Conservation (phyloP, 78 protist species). For the Dictyostelium citrinum region DNA sequence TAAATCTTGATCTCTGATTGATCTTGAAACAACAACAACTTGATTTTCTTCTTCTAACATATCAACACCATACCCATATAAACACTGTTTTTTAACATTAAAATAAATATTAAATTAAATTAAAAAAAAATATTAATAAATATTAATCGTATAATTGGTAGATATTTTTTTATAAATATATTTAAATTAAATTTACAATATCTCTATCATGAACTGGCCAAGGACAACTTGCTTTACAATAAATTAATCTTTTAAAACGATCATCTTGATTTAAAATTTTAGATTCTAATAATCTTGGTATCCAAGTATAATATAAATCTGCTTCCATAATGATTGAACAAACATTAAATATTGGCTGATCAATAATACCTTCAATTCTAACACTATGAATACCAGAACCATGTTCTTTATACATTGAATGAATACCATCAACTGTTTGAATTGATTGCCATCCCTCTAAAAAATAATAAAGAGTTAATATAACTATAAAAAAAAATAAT, state of each 20-base stretch:
- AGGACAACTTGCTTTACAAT: conserved; percentile 26
- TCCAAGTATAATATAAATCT: conserved; percentile 45
- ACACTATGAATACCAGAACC: conserved; percentile 58
- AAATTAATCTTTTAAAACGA: conserved; percentile 21
- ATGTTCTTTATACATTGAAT: conserved; percentile 50
- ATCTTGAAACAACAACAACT: conserved; percentile 33
- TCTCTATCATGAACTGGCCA: conserved; percentile 65
- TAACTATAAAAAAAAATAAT: background rate
- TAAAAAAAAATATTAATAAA: too few species aligned
- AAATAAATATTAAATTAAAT: too few species aligned
- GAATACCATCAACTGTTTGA: conserved; percentile 33
- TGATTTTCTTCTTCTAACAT: conserved; percentile 47
- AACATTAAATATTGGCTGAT: conserved; percentile 36
- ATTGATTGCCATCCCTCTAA: conserved; percentile 53
- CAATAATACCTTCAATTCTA: conserved; percentile 58
- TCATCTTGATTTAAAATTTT: background rate
- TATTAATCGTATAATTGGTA: too few species aligned
- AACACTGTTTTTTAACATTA: too few species aligned
- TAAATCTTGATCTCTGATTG: conserved; percentile 32
- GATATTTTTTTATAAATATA: too few species aligned
- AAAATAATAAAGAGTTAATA: background rate
- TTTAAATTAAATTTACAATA: background rate
- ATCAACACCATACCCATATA: conserved; percentile 66
- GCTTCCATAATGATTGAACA: conserved; percentile 35
- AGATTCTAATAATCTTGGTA: conserved; percentile 25